Evolutionary conservation across 1,284 basidiomycete genomes (phyloP).

Genomic region (Boletus holoroseus): DNA sequence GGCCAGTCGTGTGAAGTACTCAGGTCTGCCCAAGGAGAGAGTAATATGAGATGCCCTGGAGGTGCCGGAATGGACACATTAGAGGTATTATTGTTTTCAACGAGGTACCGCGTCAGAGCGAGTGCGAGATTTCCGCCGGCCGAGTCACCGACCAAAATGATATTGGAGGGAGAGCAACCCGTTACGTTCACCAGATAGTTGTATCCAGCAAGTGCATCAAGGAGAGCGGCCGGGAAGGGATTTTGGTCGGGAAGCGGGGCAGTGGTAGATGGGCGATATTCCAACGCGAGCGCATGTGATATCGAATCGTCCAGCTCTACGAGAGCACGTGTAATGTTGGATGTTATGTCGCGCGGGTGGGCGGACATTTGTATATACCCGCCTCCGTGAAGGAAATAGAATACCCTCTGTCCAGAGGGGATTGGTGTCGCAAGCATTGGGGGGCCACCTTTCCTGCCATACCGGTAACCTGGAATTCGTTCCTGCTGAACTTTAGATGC

Average conservation of each 20-base stretch:
- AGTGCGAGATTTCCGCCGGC: slow-evolving; percentile 56
- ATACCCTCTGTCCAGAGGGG: slow-evolving; percentile 45
- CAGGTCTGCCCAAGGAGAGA: slow-evolving; percentile 46
- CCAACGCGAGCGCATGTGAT: slow-evolving; percentile 36
- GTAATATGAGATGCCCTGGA: slow-evolving; percentile 39
- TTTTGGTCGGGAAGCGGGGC: slow-evolving; percentile 23
- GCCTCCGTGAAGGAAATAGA: slow-evolving; percentile 34
- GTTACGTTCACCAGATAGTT: slow-evolving; percentile 41
- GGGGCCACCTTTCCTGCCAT: slow-evolving; percentile 38
- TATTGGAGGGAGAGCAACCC: slow-evolving; percentile 41
- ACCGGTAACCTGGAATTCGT: slow-evolving; percentile 55
- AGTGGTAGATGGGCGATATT: slow-evolving; percentile 39
- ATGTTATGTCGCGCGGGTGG: slow-evolving; percentile 21
- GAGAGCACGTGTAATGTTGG: slow-evolving; percentile 25
- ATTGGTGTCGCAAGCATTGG: slow-evolving; percentile 34
- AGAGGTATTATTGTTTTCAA: slow-evolving; percentile 21
- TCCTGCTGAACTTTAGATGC: slow-evolving; percentile 39
- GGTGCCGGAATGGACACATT: slow-evolving; percentile 29
- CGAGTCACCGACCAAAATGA: slow-evolving; percentile 54
- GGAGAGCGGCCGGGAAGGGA: slow-evolving; percentile 49
- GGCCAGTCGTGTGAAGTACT: slow-evolving; percentile 24
- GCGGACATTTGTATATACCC: slow-evolving; percentile 24
- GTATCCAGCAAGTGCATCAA: slow-evolving; percentile 53
- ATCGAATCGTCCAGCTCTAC: slow-evolving; percentile 24
- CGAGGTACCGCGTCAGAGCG: slow-evolving; percentile 40